phyloP scores from a whole-genome alignment of 129 eudicot species.

The Mikania micrantha region DNA sequence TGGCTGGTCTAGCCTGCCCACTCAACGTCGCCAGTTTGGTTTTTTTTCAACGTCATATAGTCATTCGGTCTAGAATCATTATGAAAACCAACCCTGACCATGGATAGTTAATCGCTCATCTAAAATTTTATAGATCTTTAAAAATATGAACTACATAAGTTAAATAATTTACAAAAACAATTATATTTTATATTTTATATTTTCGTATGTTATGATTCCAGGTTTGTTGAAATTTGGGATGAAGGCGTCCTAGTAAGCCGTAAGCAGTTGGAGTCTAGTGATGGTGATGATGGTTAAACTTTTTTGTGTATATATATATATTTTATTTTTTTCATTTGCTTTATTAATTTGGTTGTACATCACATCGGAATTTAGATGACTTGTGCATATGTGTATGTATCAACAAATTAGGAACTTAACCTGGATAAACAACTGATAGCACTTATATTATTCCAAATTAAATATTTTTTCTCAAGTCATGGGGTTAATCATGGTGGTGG shows the following conservation, averaged over 20 bases:
- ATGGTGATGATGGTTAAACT: conserved; percentile 23
- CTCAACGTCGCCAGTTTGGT: background rate
- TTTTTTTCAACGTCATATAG: background rate
- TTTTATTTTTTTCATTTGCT: background rate
- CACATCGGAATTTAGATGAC: conserved; percentile 12
- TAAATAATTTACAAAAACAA: background rate
- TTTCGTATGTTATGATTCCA: conserved; percentile 15
- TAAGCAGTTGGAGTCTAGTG: conserved; percentile 61
- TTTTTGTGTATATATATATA: background rate
- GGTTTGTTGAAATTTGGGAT: conserved; percentile 73
- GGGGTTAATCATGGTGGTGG: too few relatives aligned
- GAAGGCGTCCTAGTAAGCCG: conserved; percentile 68
- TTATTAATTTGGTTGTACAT: conserved; percentile 1
- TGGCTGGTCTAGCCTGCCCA: background rate
- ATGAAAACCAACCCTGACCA: background rate
- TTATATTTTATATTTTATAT: background rate
- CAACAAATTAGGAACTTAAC: background rate
- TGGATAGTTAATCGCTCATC: too few relatives aligned
- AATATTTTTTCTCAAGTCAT: too few relatives aligned
- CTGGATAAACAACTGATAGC: background rate
- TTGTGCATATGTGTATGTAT: conserved; percentile 16
- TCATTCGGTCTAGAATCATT: background rate
- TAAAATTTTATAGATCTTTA: too few relatives aligned
- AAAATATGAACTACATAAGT: background rate
- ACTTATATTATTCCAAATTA: background rate